Evolutionary conservation across 805 yeast species (phyloP), one percentile per base, ranked within the genome.

Genomic region (Brettanomyces bruxellensis): DNA sequence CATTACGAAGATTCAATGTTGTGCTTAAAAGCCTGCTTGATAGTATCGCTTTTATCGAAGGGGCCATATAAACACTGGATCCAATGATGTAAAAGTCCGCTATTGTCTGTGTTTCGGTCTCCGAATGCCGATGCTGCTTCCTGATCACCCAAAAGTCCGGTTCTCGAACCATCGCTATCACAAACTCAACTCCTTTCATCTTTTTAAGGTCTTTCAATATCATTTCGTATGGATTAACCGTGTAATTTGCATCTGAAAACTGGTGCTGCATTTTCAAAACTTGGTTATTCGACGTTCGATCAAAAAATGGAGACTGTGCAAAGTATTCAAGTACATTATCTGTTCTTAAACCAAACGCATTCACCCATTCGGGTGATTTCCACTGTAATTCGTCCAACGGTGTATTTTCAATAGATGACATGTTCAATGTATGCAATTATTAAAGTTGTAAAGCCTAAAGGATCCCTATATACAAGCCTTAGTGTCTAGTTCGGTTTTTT

Each of bases 351-450:
- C 96, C 97, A 61, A 81, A 81, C 45, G 82, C 77, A 60, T 89
- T 95, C 52, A 93, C 88, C 95, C 96, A 93, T 64, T 93, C 99
- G 1, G 99, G 98, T 3, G 93, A 83, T 53, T 90, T 79, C 99
- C 99, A 93, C 62, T 90, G 98, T 38, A 93, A 73, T 57, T 91
- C 97, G 59, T 90, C 97, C 25, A 90, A 69, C 30, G 71, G 70
- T 43, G 72, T 55, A 38, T 55, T 51, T 35, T 40, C 44, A 24
- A 49, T 40, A 3, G 53, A 34, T 7, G 38, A 35, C 38, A 35
- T 35, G 32, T 18, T 18, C 18, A 18, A 18, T 18, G 18, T 2
- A 18, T 18, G 18, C 18, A 18, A 18, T 18, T 18, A 18, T 18
- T 18, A 18, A 18, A 2, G 18, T 18, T 18, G 18, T 18, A 18